Evolutionary conservation across 257 asterid species (phyloP).

Genomic region (Buddleja alternifolia): DNA sequence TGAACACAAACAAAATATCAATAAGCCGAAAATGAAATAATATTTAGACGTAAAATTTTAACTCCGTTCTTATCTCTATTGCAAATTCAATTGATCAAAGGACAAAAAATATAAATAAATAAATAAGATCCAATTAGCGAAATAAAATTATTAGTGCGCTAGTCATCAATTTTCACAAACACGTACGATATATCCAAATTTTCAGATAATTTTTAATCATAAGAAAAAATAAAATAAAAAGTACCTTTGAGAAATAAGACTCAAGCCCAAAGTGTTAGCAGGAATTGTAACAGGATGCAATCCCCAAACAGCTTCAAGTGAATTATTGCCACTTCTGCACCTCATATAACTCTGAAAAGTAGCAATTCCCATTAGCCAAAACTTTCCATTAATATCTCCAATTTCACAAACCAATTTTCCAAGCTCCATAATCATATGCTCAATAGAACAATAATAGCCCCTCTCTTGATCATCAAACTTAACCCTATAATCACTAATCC

Average conservation of each 20-base stretch:
- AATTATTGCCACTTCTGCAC: conserved; percentile 59
- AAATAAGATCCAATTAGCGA: no score
- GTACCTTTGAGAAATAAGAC: conserved; percentile 61
- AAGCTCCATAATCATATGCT: conserved; percentile 70
- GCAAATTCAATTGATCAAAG: no score
- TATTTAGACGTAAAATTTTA: no score
- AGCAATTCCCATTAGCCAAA: conserved; percentile 76
- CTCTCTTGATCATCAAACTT: conserved; percentile 42
- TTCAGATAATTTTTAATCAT: no score
- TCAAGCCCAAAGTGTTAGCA: conserved; percentile 50
- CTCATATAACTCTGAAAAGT: conserved; percentile 66
- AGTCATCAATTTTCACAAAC: no score
- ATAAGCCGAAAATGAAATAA: not conserved
- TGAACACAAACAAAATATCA: not conserved
- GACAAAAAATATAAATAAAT: not conserved
- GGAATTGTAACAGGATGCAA: conserved; percentile 68
- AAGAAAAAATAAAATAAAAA: no score
- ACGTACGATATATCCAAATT: no score
- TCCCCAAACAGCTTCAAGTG: conserved; percentile 67
- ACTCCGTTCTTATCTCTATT: no score
- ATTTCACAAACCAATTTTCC: conserved; percentile 49
- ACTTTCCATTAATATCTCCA: conserved; percentile 43
- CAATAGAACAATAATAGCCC: conserved; percentile 62
- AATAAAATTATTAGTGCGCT: no score
- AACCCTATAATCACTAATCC: conserved; percentile 64